These are phyloP conservation scores for Pelargonium cotyledonis DNA, from an alignment of 441 rosid species.

Conservation along the genomic window DNA sequence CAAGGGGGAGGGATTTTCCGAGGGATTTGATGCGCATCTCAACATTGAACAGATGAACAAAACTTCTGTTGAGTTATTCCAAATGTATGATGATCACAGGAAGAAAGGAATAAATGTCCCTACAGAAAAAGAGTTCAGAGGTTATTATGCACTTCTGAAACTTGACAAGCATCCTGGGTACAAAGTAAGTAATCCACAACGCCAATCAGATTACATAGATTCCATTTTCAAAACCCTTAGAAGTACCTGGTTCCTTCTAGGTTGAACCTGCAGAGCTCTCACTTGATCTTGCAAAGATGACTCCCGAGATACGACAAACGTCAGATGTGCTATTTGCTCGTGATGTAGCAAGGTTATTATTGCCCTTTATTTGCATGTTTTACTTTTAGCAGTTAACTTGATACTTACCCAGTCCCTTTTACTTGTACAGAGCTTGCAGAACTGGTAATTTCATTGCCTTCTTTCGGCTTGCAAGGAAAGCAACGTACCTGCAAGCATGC, in stretches of 20 bases:
- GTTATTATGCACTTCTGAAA: slow-evolving; percentile 97
- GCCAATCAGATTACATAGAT: slow-evolving; percentile 17
- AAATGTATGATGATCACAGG: slow-evolving; percentile 96
- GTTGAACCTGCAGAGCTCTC: slow-evolving; percentile 99
- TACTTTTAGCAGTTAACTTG: background rate
- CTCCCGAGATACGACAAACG: slow-evolving; percentile 84
- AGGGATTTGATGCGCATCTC: slow-evolving; percentile 99
- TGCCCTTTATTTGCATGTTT: slow-evolving; percentile 7
- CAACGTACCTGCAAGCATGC: slow-evolving; percentile 94
- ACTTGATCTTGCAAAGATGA: slow-evolving; percentile 97
- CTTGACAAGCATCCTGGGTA: slow-evolving; percentile 99
- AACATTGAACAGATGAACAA: slow-evolving; percentile 99
- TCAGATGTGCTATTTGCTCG: slow-evolving; percentile 89
- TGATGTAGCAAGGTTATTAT: slow-evolving; percentile 78
- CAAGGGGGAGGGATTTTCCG: slow-evolving; percentile 94
- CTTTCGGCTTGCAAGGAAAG: slow-evolving; percentile 86
- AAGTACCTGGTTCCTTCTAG: slow-evolving; percentile 37
- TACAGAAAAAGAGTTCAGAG: slow-evolving; percentile 91
- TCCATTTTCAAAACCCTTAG: slow-evolving; percentile 15
- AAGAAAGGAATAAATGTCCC: slow-evolving; percentile 72
- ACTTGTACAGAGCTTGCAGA: slow-evolving; percentile 78
- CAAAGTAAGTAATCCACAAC: slow-evolving; percentile 46
- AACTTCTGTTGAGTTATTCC: slow-evolving; percentile 92
- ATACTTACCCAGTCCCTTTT: background rate
- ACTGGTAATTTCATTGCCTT: slow-evolving; percentile 78